Base-by-base conservation (phyloP, 805 yeast species). In the Candida suzukii region DNA sequence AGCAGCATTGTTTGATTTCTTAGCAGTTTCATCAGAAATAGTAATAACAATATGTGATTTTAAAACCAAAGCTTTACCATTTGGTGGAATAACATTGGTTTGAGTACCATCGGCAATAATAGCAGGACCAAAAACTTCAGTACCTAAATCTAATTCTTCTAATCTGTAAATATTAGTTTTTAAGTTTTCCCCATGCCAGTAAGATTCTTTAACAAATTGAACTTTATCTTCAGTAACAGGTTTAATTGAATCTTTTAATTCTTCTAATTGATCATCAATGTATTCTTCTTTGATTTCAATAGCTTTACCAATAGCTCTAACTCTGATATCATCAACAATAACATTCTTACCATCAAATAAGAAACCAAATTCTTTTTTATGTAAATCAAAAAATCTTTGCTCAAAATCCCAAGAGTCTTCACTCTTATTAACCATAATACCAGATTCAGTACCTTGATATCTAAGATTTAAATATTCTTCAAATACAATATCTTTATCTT, bases 361-460 rank as follows among this genome's bases (percentile, higher is more conserved):
- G 57, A 85, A 85, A 0, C 91, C 91, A 61, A 84, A 86, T 56
- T 86, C 93, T 44, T 77, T 69, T 47, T 72, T 66, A 54, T 85
- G 95, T 41, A 68, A 62, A 13, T 67, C 66, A 35, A 70, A 60
- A 56, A 83, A 85, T 38, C 67, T 66, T 29, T 61, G 55, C 16
- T 58, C 52, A 50, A 71, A 75, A 22, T 66, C 63, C 54, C 54
- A 53, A 11, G 32, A 38, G 1, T 36, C 39, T 22, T 50, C 49
- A 8, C 53, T 56, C 18, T 53, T 59, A 5, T 51, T 45, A n/a
- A 84, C 76, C 84, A 88, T 83, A 46, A 90, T 63, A 32, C 83
- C 80, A 2, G 96, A 83, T 54, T 90, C 96, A n/a, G 95, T 83
- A 9, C 96, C 96, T 46, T 77, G 77, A 56, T 85, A 90, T 53